These are phyloP conservation scores for Neurospora sp. DNA, from an alignment of 495 filamentous ascomycete genomes.

Conservation along the genomic window DNA sequence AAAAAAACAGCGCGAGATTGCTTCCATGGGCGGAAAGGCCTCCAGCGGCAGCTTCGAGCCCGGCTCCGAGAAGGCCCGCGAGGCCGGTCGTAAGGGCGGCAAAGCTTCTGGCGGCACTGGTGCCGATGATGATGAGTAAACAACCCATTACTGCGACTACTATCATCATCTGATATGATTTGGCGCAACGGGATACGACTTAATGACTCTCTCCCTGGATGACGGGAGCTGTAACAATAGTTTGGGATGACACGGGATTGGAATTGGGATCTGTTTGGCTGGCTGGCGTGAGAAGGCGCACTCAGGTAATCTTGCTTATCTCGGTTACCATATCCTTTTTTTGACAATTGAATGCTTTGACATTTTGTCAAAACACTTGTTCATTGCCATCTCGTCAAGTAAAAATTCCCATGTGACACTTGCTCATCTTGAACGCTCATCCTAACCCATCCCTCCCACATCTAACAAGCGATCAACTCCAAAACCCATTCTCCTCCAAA, in stretches of 20 bases:
- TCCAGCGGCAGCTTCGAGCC: slow-evolving; percentile 39
- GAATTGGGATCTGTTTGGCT: background rate
- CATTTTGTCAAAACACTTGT: background rate
- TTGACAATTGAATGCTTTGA: background rate
- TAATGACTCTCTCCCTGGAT: background rate
- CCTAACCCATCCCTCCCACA: no score
- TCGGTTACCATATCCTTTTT: background rate
- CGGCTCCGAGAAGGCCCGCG: slow-evolving; percentile 33
- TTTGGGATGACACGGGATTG: background rate
- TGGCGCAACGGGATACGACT: background rate
- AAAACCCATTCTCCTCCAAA: slow-evolving; percentile 7
- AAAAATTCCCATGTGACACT: background rate
- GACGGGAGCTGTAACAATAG: background rate
- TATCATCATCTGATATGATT: background rate
- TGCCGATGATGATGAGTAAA: slow-evolving; percentile 1
- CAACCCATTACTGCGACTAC: background rate
- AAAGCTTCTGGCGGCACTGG: slow-evolving; percentile 27
- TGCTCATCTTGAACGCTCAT: no score
- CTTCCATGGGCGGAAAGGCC: slow-evolving; percentile 44
- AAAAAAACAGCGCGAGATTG: slow-evolving; percentile 27
- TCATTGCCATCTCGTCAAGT: background rate
- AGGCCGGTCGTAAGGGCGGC: slow-evolving; percentile 33
- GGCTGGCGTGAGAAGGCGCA: background rate
- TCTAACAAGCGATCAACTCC: background rate
- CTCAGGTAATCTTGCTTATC: background rate